Conservation (phyloP, 345 rosid species). For the Kandelia obovata region DNA sequence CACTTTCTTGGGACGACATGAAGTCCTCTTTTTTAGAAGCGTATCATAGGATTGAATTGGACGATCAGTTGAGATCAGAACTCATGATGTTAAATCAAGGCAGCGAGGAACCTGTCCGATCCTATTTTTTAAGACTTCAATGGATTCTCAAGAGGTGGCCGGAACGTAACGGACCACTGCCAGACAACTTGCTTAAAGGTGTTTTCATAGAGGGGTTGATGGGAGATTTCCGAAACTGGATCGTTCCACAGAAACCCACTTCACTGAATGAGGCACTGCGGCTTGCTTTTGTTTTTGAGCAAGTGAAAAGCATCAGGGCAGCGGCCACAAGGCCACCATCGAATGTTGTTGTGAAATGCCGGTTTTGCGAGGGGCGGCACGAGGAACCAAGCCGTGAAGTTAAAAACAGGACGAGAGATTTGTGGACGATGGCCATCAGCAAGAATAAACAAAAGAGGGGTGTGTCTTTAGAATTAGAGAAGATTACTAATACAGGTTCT, state of each 20-base stretch:
- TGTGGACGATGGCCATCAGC: constrained; percentile 17
- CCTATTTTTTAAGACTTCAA: constrained; percentile 39
- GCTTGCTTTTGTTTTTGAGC: constrained; percentile 34
- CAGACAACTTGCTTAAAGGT: constrained; percentile 24
- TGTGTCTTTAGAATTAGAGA: background rate
- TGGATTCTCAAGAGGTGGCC: constrained; percentile 33
- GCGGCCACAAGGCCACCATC: background rate
- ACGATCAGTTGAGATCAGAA: constrained; percentile 23
- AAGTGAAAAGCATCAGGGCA: constrained; percentile 19
- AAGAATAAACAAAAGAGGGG: background rate
- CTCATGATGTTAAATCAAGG: constrained; percentile 29
- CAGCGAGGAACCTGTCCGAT: constrained; percentile 27
- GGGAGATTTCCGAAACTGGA: constrained; percentile 28
- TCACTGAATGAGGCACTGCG: constrained; percentile 30
- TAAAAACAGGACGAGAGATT: constrained; percentile 26
- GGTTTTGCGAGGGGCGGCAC: constrained; percentile 30
- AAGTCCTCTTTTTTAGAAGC: constrained; percentile 35
- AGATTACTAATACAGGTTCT: background rate
- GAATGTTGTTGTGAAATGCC: constrained; percentile 12
- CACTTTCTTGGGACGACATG: constrained; percentile 33
- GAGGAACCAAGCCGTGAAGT: constrained; percentile 22
- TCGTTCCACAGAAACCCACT: constrained; percentile 25
- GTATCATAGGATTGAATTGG: constrained; percentile 15
- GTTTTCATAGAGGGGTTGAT: constrained; percentile 32
- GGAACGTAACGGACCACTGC: constrained; percentile 18